Base-by-base conservation (phyloP, 2,329 filamentous ascomycete species). In the Claviceps spartinae region DNA sequence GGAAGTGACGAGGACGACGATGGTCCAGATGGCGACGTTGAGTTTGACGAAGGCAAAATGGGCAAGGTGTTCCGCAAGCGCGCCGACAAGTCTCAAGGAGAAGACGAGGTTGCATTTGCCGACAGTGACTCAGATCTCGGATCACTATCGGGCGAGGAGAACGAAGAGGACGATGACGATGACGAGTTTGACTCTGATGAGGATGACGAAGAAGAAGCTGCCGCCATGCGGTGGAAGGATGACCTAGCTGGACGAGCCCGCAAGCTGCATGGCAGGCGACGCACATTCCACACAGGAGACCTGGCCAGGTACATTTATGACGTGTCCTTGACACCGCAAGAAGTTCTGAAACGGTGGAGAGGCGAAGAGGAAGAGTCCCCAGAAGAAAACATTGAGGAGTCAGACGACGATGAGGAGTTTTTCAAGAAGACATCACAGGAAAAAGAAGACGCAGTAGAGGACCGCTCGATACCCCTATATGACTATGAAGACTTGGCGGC, bases 111-210 rank as follows among this genome's bases (percentile, higher is more conserved):
- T 53, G 88, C 83, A 1, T 98, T 96, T 71, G 93, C 93, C 14
- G 93, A 98, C 62, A 95, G 88, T 62, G 94, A 98, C 66, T 98
- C 93, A 0, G 94, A 98, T 64, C 76, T 98, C 4, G 93, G 93
- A 6, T 95, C 91, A 3, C 69, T 96, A 56, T 95, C 88, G 2
- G 72, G 72, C 1, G 67, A 67, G 0, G 70, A 72, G 4, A 69
- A 69, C 0, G 71, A 72, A 1, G 67, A 67, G 0, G 70, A 71
- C 3, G 70, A 69, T 0, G 72, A 69, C 4, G 72, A 70, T 11
- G 69, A 73, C 0, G 70, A 72, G 24, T 30, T 46, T 18, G 43
- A 34, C 24, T 46, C 43, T 20, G 68, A 72, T 0, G 76, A 79
- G 47, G 65, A 70, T 49, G 77, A 74, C 2, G 78, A 78, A 18